These are phyloP conservation scores for Pichia deserticola DNA, from an alignment of 805 yeast species.

Conservation along the genomic window DNA sequence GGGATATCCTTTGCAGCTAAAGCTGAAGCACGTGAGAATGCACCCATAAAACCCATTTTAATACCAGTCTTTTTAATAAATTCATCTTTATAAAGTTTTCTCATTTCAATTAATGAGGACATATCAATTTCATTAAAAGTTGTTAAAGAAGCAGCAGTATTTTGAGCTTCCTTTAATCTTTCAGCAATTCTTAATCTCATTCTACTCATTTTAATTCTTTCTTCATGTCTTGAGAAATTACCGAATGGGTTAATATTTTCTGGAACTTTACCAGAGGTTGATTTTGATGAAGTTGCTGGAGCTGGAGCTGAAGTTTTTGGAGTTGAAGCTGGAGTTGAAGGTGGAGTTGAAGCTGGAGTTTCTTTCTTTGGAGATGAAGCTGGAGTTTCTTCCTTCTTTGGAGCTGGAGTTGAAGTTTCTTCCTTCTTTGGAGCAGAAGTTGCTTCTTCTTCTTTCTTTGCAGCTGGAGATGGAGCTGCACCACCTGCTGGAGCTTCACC, in stretches of 20 bases:
- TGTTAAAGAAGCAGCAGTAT: slow-evolving; percentile 96
- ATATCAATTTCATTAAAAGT: slow-evolving; percentile 98
- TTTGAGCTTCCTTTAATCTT: slow-evolving; percentile 98
- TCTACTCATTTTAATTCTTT: slow-evolving; percentile 96
- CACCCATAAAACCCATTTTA: slow-evolving; percentile 98
- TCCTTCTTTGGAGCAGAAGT: background rate
- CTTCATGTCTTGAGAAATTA: slow-evolving; percentile 75
- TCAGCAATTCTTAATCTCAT: slow-evolving; percentile 98
- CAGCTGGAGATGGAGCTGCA: slow-evolving; percentile 23
- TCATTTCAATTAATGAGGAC: slow-evolving; percentile 85
- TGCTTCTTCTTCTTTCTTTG: slow-evolving; percentile 9
- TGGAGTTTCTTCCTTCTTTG: slow-evolving; percentile 28
- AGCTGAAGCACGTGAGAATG: slow-evolving; percentile 88
- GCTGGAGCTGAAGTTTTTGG: slow-evolving; percentile 16
- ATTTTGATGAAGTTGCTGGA: slow-evolving; percentile 13
- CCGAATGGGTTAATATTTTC: slow-evolving; percentile 27
- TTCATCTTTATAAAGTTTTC: slow-evolving; percentile 96
- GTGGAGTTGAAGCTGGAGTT: slow-evolving; percentile 9
- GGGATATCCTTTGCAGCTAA: slow-evolving; percentile 94
- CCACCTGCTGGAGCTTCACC: slow-evolving; percentile 61
- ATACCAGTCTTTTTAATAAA: slow-evolving; percentile 86
- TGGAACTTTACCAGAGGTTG: slow-evolving; percentile 26
- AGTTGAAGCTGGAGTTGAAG: slow-evolving; percentile 28
- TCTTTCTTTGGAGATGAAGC: slow-evolving; percentile 15
- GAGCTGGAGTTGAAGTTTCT: slow-evolving; percentile 5